Evolutionary conservation across 305 asterid genomes (phyloP).

Genomic region (Fraxinus latifolia): DNA sequence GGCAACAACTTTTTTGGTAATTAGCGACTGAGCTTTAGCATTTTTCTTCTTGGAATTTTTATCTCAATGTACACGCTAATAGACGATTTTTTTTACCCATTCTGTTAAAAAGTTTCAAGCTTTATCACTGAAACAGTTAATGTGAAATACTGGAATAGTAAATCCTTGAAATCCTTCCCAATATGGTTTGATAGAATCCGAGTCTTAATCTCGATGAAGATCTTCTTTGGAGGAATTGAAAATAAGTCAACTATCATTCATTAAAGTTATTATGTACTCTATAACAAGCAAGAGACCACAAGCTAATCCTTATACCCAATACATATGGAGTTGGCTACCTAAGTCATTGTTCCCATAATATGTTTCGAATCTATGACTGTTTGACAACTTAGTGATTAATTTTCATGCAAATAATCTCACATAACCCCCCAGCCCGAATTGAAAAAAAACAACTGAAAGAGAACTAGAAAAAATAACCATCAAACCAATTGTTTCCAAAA

Average conservation of each 20-base stretch:
- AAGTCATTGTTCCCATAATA: neutral
- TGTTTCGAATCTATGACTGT: neutral
- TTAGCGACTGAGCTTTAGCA: neutral
- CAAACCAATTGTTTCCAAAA: neutral
- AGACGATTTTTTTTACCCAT: neutral
- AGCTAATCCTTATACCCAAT: neutral
- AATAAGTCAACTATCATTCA: neutral
- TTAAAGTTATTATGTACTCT: conserved; percentile 8
- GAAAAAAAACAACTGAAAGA: neutral
- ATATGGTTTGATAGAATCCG: neutral
- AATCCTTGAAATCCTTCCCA: conserved; percentile 5
- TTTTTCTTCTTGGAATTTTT: neutral
- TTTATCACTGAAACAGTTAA: neutral
- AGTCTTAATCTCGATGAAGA: conserved; percentile 2
- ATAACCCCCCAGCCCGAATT: neutral
- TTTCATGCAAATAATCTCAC: neutral
- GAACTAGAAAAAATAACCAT: neutral
- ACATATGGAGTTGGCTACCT: neutral
- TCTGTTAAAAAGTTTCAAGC: neutral
- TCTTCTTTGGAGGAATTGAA: neutral
- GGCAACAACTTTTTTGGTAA: conserved; percentile 79
- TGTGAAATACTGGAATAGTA: conserved; percentile 13
- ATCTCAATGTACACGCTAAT: neutral
- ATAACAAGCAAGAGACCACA: neutral
- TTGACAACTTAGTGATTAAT: neutral